Base-by-base conservation (phyloP, 352 stramenopile species). In the Blastocystis sp. region DNA sequence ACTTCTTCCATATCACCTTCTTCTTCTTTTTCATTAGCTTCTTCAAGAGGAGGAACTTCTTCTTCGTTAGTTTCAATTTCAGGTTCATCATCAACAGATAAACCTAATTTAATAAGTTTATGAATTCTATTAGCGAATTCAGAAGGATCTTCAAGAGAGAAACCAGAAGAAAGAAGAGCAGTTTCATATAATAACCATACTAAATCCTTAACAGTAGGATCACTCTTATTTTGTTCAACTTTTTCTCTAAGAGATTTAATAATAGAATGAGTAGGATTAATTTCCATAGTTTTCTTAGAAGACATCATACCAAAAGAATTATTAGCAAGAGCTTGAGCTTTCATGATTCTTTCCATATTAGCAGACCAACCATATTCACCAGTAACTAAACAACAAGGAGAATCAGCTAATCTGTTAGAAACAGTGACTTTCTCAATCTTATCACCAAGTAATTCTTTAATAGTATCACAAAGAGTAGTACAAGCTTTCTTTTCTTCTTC, bases 281-380 rank as follows among this genome's bases (percentile, higher is more conserved):
- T 91, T 76, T 98, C 89, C 84, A 97, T 82, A 41, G 88, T 96
- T 82, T 98, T 97, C 84, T 95, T 96, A 44, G 86, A 95, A 33
- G 76, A 81, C 91, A 98, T 98, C 84, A 96, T 96, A 32, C 83
- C 76, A 39, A 88, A 92, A 70, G 79, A 88, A 64, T 81, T 83
- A 76, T 98, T 89, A 66, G 89, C 84, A 59, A 98, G 83, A 27
- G 91, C 89, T 77, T 98, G 91, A 5, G 91, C 90, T 77, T 96
- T 96, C 91, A 98, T 97, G 75, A 98, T 98, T 72, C 89, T 86
- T 76, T 98, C 91, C 91, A 98, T 98, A 79, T 96, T 96, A 55
- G 91, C 91, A 58, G 84, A 93, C 90, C 90, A 98, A 69, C 91
- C 91, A 74, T 96, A 98, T 74, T 98, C 90, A 55, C 90, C 89